Percentiles rank a stretch among this genome's conserved stretches.
phyloP scores from a whole-genome alignment of 768 basidiomycete genomes.

The Agaricus bisporus region DNA sequence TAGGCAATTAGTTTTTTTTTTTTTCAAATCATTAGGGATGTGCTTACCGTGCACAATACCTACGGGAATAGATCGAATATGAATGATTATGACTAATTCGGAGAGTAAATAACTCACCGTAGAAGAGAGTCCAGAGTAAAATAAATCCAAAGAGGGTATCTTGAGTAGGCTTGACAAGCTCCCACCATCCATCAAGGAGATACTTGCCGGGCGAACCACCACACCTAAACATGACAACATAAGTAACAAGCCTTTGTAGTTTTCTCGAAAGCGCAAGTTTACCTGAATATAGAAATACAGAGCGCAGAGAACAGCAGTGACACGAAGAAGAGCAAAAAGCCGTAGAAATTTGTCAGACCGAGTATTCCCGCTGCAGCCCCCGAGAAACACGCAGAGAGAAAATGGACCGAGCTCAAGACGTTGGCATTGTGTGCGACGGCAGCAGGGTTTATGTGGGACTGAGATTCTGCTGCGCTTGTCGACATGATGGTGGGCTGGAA shows the following conservation, averaged over 20 bases:
- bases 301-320: slow-evolving; percentile 65
- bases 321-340: slow-evolving; percentile 71
- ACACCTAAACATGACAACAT: slow-evolving; percentile 43
- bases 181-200: slow-evolving; percentile 54
- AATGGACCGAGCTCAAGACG: slow-evolving; percentile 65
- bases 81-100: neutral
- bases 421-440: slow-evolving; percentile 57
- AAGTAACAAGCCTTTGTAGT: neutral
- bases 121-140: slow-evolving; percentile 91
- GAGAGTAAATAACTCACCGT: slow-evolving; percentile 48
- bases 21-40: neutral
- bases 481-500: slow-evolving; percentile 5
- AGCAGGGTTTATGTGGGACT: slow-evolving; percentile 45
- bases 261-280: neutral
- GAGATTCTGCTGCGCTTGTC: slow-evolving; percentile 8
- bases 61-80: slow-evolving; percentile 13
- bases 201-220: slow-evolving; percentile 57
- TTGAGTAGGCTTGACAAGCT: slow-evolving; percentile 78
- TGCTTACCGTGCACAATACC: slow-evolving; percentile 46
- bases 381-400: slow-evolving; percentile 77
- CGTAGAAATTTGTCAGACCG: slow-evolving; percentile 79
- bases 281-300: slow-evolving; percentile 47
- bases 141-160: slow-evolving; percentile 90
- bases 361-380: slow-evolving; percentile 87
- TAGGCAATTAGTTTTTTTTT: no score